Evolutionary conservation across 2,329 filamentous ascomycete genomes (phyloP).

Genomic region (Fusarium odoratissimum): DNA sequence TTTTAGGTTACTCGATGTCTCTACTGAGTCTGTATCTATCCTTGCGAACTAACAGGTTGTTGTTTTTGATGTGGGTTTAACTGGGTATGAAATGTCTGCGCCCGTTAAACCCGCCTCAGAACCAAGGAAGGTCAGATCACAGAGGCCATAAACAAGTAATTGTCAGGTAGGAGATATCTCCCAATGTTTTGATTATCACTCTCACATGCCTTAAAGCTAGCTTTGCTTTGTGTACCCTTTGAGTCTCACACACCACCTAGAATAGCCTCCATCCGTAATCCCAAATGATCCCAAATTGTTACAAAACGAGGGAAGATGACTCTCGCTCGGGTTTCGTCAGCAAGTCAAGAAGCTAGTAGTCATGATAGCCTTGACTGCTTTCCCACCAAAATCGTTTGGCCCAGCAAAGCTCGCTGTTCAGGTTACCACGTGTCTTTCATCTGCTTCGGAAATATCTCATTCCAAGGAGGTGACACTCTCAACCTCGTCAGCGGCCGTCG

Average conservation of each 20-base stretch:
- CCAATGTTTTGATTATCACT: constrained; percentile 26
- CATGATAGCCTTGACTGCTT: constrained; percentile 34
- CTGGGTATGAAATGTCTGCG: constrained; percentile 8
- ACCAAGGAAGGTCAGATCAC: constrained; percentile 1
- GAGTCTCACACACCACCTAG: constrained; percentile 21
- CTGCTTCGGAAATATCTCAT: constrained; percentile 41
- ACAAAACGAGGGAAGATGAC: constrained; percentile 35
- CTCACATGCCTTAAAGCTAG: constrained; percentile 22
- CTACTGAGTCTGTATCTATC: constrained; percentile 11
- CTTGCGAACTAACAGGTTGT: constrained; percentile 26
- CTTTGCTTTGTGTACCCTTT: constrained; percentile 24
- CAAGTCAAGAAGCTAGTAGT: constrained; percentile 26
- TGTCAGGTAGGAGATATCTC: constrained; percentile 26
- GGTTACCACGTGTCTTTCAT: constrained; percentile 25
- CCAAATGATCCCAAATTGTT: constrained; percentile 39
- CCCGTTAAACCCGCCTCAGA: constrained; percentile 26
- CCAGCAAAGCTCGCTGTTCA: constrained; percentile 35
- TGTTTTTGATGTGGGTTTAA: constrained; percentile 21
- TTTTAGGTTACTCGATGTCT: constrained; percentile 10
- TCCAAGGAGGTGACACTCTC: constrained; percentile 36
- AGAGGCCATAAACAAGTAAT: background rate
- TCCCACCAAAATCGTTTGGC: constrained; percentile 35
- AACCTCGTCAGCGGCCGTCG: constrained; percentile 32
- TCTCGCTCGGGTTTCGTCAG: constrained; percentile 33
- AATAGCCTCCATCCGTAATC: constrained; percentile 24